phyloP scores from a whole-genome alignment of 495 filamentous ascomycete genomes.

The Neurospora sp. region DNA sequence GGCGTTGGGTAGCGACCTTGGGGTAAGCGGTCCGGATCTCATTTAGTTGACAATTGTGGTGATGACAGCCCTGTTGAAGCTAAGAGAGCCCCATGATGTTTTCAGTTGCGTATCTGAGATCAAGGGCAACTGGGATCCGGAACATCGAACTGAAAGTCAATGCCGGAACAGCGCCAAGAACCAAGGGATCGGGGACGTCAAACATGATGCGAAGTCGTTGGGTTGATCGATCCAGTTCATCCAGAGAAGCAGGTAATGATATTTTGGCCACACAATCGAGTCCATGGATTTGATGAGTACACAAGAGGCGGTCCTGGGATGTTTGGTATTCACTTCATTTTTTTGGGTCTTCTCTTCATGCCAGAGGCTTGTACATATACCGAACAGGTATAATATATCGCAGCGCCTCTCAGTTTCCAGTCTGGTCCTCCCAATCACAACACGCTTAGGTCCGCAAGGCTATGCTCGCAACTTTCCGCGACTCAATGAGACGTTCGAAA shows the following conservation, averaged over 20 bases:
- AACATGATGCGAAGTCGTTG: constrained; percentile 52
- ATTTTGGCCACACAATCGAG: constrained; percentile 37
- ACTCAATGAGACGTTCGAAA: constrained; percentile 40
- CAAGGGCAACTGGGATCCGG: constrained; percentile 48
- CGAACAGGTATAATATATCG: constrained; percentile 28
- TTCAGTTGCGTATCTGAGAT: constrained; percentile 49
- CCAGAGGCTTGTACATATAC: not conserved
- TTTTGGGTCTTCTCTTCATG: not conserved
- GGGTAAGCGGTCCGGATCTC: constrained; percentile 45
- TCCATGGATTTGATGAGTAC: constrained; percentile 35
- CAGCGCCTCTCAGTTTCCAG: constrained; percentile 46
- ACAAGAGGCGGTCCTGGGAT: constrained; percentile 32
- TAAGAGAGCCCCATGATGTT: not conserved
- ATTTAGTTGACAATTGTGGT: constrained; percentile 28
- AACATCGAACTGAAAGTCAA: constrained; percentile 43
- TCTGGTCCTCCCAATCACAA: not conserved
- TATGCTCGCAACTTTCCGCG: constrained; percentile 46
- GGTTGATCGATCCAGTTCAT: constrained; percentile 56
- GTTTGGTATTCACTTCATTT: not conserved
- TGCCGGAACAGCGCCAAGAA: constrained; percentile 57
- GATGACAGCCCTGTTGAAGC: constrained; percentile 48
- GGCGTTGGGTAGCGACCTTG: constrained; percentile 41
- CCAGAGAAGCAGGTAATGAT: constrained; percentile 44
- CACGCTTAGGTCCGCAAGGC: constrained; percentile 43
- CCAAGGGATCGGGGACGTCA: constrained; percentile 45